Conservation (phyloP, 1,284 basidiomycete genomes). For the Ceratobasidium sp. region DNA sequence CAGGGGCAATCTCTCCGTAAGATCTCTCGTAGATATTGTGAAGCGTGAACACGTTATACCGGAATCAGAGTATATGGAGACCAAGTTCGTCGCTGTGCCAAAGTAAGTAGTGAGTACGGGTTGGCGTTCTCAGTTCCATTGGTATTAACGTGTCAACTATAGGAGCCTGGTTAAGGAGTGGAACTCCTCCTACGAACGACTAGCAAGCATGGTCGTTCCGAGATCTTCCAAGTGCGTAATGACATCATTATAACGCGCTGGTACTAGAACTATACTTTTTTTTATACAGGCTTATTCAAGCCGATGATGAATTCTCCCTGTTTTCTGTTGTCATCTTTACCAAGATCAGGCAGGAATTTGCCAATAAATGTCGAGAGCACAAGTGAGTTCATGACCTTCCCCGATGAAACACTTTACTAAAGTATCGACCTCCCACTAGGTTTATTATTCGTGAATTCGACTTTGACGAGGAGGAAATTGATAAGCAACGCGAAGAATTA, state of each 20-base stretch:
- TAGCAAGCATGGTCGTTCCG: slow-evolving; percentile 94
- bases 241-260: slow-evolving; percentile 39
- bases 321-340: slow-evolving; percentile 92
- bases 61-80: slow-evolving; percentile 93
- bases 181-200: slow-evolving; percentile 86
- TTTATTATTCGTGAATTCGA: slow-evolving; percentile 94
- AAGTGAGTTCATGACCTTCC: slow-evolving; percentile 62
- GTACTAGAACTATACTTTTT: not conserved
- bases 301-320: slow-evolving; percentile 90
- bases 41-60: slow-evolving; percentile 81
- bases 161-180: slow-evolving; percentile 89
- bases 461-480: slow-evolving; percentile 87
- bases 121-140: not conserved
- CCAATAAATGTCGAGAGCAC: slow-evolving; percentile 93
- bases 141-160: slow-evolving; percentile 36
- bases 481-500: slow-evolving; percentile 84
- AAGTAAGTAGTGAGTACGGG: slow-evolving; percentile 62
- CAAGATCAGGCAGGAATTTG: slow-evolving; percentile 89
- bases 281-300: slow-evolving; percentile 60
- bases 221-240: slow-evolving; percentile 84
- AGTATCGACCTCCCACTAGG: slow-evolving; percentile 50
- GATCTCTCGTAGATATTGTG: slow-evolving; percentile 86
- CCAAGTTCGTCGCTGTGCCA: slow-evolving; percentile 91
- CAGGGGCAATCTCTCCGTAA: slow-evolving; percentile 93
- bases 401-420: slow-evolving; percentile 17